Percentiles rank a stretch among this genome's conserved stretches.
Conservation (phyloP, 2,329 filamentous ascomycete genomes). For the Fusarium musae region DNA sequence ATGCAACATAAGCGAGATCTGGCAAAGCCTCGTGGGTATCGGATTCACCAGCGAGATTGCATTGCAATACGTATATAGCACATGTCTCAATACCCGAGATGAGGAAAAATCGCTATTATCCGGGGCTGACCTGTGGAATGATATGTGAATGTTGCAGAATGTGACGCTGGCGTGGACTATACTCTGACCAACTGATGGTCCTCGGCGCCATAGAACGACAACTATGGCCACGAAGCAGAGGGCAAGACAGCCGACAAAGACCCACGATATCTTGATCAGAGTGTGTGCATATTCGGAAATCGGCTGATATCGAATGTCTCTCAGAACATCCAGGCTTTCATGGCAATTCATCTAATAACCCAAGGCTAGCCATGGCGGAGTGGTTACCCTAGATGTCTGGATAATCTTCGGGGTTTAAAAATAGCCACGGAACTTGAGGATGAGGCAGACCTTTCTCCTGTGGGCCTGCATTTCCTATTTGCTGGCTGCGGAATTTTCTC, state of each 20-base stretch:
- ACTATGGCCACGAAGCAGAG: slow-evolving; percentile 7
- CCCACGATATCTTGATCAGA: slow-evolving; percentile 19
- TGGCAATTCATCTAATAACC: background rate
- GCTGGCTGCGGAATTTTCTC: slow-evolving; percentile 20
- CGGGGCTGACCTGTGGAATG: slow-evolving; percentile 24
- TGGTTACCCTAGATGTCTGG: slow-evolving; percentile 8
- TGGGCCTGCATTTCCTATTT: slow-evolving; percentile 12
- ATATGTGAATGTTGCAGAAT: slow-evolving; percentile 11
- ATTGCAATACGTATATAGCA: slow-evolving; percentile 13
- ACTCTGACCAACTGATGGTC: slow-evolving; percentile 17
- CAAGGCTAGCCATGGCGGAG: background rate
- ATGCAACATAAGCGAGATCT: slow-evolving; percentile 30
- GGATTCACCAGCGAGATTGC: slow-evolving; percentile 30
- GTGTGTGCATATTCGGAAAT: slow-evolving; percentile 26
- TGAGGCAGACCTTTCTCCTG: background rate
- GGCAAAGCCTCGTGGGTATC: background rate
- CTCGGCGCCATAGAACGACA: slow-evolving; percentile 12
- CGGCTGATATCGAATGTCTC: slow-evolving; percentile 42
- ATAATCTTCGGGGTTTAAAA: slow-evolving; percentile 35
- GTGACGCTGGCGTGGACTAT: background rate
- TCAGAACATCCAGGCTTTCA: slow-evolving; percentile 22
- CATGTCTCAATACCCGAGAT: slow-evolving; percentile 25
- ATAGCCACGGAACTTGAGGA: background rate
- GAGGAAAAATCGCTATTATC: slow-evolving; percentile 7
- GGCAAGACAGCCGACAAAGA: slow-evolving; percentile 27